Evolutionary conservation across 495 filamentous ascomycete species (phyloP).

Genomic region (Tricharina praecox): DNA sequence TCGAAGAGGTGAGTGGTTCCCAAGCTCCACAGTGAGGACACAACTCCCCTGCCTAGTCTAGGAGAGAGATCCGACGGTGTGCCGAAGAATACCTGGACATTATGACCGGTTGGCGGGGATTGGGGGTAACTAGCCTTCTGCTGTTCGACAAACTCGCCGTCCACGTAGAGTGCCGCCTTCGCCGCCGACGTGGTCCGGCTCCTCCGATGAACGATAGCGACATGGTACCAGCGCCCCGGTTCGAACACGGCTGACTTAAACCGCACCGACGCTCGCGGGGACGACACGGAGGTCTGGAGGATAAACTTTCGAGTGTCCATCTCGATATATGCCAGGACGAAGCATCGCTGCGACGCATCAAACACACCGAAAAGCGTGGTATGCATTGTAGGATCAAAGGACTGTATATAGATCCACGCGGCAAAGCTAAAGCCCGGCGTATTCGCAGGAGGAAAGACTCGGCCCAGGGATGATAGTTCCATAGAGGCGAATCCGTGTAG

Average conservation of each 20-base stretch:
- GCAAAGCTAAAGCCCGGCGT: constrained; percentile 71
- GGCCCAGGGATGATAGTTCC: constrained; percentile 66
- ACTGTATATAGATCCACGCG: constrained; percentile 72
- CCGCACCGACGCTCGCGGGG: constrained; percentile 69
- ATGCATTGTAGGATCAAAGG: constrained; percentile 68
- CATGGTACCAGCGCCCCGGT: constrained; percentile 72
- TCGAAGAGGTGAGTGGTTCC: constrained; percentile 77
- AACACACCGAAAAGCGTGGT: constrained; percentile 94
- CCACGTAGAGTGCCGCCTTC: constrained; percentile 73
- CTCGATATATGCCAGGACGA: constrained; percentile 83
- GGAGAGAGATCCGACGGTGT: constrained; percentile 83
- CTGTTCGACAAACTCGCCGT: constrained; percentile 88
- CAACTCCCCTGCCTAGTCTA: constrained; percentile 56
- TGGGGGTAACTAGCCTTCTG: constrained; percentile 74
- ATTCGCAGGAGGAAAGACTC: constrained; percentile 59
- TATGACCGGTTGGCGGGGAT: constrained; percentile 44
- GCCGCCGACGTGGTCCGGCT: constrained; percentile 53
- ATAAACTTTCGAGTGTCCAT: constrained; percentile 92
- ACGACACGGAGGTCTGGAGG: constrained; percentile 83
- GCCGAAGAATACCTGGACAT: constrained; percentile 80
- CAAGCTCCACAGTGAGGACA: constrained; percentile 69
- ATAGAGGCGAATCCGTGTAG: constrained; percentile 73
- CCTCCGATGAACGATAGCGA: constrained; percentile 66
- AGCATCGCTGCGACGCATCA: constrained; percentile 82
- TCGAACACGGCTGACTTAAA: constrained; percentile 72